phyloP scores from a whole-genome alignment of 805 yeast species.

The Candida saitoana region DNA sequence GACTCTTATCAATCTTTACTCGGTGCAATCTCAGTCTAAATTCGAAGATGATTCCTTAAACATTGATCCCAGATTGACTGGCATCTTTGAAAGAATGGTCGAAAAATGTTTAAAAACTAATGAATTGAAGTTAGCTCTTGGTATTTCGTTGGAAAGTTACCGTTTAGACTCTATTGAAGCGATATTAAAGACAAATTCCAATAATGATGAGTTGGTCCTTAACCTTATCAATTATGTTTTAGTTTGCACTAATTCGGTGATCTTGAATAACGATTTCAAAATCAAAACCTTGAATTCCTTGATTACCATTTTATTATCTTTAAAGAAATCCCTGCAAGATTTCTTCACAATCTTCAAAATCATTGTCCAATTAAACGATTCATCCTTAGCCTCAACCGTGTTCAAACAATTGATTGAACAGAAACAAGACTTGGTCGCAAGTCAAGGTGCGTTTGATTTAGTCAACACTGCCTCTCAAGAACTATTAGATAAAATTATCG shows the following conservation, averaged over 20 bases:
- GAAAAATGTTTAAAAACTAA: slow-evolving; percentile 66
- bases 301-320: slow-evolving; percentile 54
- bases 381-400: slow-evolving; percentile 60
- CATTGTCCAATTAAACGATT: slow-evolving; percentile 82
- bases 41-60: slow-evolving; percentile 19
- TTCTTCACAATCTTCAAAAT: slow-evolving; percentile 81
- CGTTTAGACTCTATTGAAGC: slow-evolving; percentile 74
- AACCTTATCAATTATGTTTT: slow-evolving; percentile 68
- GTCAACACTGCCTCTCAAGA: slow-evolving; percentile 91
- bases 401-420: slow-evolving; percentile 60
- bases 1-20: slow-evolving; percentile 80
- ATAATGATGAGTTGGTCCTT: slow-evolving; percentile 50
- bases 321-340: slow-evolving; percentile 55
- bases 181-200: slow-evolving; percentile 42
- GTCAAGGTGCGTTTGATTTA: slow-evolving; percentile 92
- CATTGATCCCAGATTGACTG: slow-evolving; percentile 59
- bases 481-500: slow-evolving; percentile 56
- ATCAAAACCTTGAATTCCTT: slow-evolving; percentile 58
- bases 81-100: slow-evolving; percentile 83
- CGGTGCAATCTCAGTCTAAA: slow-evolving; percentile 52
- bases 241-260: slow-evolving; percentile 65
- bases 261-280: slow-evolving; percentile 64
- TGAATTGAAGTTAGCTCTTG: slow-evolving; percentile 79
- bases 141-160: slow-evolving; percentile 84
- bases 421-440: slow-evolving; percentile 57